These are phyloP conservation scores for Starmerella roubikii DNA, from an alignment of 805 yeast species.

Conservation along the genomic window DNA sequence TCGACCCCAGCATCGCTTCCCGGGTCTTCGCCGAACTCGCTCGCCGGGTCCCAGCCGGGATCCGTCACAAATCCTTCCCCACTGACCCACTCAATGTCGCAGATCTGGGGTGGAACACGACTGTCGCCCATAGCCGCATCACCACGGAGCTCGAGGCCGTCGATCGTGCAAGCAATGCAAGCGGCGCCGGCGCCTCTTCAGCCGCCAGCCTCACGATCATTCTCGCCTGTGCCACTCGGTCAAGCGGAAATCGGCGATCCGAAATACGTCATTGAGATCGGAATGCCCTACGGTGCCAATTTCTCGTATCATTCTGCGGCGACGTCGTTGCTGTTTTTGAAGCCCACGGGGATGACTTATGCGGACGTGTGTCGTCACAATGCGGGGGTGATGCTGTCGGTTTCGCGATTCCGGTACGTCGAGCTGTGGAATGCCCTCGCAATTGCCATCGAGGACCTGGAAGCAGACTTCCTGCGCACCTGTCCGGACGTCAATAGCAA, in stretches of 20 bases:
- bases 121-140: too few relatives aligned
- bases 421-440: conserved; percentile 18
- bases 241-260: not conserved
- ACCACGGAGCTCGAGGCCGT: too few relatives aligned
- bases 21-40: not conserved
- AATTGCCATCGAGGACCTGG: conserved; percentile 12
- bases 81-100: too few relatives aligned
- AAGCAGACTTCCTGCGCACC: conserved; percentile 7
- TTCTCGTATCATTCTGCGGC: conserved; percentile 16
- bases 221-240: not conserved
- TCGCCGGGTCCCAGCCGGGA: conserved; percentile 1
- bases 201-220: not conserved
- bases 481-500: not conserved
- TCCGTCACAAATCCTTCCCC: not conserved
- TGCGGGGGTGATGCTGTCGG: conserved; percentile 32
- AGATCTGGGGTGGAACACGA: too few relatives aligned
- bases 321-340: conserved; percentile 14
- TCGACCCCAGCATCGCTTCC: not conserved
- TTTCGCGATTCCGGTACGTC: conserved; percentile 6
- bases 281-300: conserved; percentile 29
- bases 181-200: not conserved
- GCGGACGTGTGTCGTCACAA: conserved; percentile 45
- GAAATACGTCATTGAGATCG: conserved; percentile 29
- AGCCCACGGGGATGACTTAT: conserved; percentile 37
- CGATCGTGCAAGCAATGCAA: not conserved